Evolutionary conservation across 148 eudicot species (phyloP), one percentile per base, ranked within the genome.

Genomic region (Nepenthes mirabilis): DNA sequence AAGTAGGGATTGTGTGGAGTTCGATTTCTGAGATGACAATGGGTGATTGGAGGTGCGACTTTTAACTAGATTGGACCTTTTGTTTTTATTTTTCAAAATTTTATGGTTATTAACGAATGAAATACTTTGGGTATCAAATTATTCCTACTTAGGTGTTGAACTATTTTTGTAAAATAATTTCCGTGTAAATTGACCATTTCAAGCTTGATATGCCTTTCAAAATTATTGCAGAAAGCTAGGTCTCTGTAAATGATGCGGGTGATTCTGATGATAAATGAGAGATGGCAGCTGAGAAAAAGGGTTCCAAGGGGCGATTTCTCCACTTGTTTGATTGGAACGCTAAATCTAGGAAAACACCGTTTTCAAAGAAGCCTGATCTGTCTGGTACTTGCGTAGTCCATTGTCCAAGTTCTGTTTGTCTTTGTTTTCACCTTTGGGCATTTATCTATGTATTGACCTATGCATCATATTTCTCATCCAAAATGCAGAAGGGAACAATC

Each of bases 311-410:
- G 34, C 80, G 94, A 23, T 84, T 93, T 62, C 80, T 86, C 60
- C 80, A 88, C 78, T 71, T 93, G 84, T 93, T 93, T 65, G 98
- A 88, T 72, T 93, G 96, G 96, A 82, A 86, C 79, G 80, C 70
- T 47, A 93, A 93, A 79, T 86, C 96, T 34, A 75, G 83, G 68
- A 93, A 86, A 67, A 93, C 83, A 82, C 82, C 86, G 48, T 93
- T 93, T 76, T 72, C 87, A 5, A 80, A 66, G 82, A 88, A 82
- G 75, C 74, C 81, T 52, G 96, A 82, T 55, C 60, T 64, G 36
- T 67, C 77, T 1, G 91, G 96, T 88, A 76, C 32, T 2, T 36
- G 32, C 23, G 63, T 65, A 36, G 33, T 37, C 1, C 4, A 9
- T 40, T 11, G 9, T 54, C 33, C 2, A 34, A 12, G 34, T 68